Conservation (phyloP, 345 rosid genomes). For the Schrenkiella parvula region DNA sequence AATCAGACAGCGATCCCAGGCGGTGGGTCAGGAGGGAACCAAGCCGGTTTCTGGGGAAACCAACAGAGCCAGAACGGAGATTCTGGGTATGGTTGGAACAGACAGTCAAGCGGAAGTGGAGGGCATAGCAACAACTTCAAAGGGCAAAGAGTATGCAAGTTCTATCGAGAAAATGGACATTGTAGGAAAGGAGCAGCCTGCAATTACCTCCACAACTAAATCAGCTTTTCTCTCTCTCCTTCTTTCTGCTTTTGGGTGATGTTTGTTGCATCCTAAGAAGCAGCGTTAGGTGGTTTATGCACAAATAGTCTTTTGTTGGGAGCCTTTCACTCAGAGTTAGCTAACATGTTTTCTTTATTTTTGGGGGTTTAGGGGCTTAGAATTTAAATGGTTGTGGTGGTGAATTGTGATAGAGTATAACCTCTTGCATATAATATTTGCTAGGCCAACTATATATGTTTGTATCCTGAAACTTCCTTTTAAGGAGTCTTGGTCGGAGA, state of each 20-base stretch:
- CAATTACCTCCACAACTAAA: conserved; percentile 58
- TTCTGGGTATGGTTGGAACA: conserved; percentile 51
- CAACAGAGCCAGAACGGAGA: conserved; percentile 59
- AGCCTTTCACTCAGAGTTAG: not conserved
- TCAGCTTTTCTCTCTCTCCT: not conserved
- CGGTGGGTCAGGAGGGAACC: conserved; percentile 50
- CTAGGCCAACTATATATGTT: conserved; percentile 17
- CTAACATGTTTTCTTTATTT: not conserved
- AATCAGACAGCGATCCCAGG: conserved; percentile 29
- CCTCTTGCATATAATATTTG: conserved; percentile 26
- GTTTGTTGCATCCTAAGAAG: not conserved
- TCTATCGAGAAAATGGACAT: conserved; percentile 50
- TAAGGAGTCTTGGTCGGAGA: not conserved
- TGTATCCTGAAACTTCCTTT: not conserved
- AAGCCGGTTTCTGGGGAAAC: conserved; percentile 44
- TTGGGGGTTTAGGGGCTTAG: conserved; percentile 11
- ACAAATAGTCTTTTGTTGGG: not conserved
- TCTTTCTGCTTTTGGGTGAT: not conserved
- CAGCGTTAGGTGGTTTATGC: not conserved
- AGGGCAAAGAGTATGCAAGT: conserved; percentile 51
- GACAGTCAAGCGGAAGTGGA: conserved; percentile 31
- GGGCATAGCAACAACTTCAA: conserved; percentile 36
- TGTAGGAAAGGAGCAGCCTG: conserved; percentile 77
- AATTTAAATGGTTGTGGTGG: not conserved
- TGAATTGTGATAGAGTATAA: not conserved